Base-by-base conservation (phyloP, 1,139 yeast species). In the Saccharomyces hybrid region DNA sequence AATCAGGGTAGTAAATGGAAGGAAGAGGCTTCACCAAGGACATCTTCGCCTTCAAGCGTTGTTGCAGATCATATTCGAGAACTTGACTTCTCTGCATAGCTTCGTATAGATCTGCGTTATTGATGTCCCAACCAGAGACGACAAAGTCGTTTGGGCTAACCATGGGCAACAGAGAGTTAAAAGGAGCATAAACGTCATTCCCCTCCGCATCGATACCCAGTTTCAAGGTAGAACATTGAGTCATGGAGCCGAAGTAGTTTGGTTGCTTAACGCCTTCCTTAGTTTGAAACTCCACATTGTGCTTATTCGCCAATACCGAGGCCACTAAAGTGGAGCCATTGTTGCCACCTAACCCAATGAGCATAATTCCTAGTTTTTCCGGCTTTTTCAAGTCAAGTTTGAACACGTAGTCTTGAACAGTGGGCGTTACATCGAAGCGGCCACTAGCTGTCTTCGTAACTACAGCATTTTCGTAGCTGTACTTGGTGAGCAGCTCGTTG, bases 321-420 rank as follows among this genome's bases (percentile, higher is more conserved):
- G 95, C 90, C 57, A 90, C 81, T 65, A 91, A 78, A 26, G 98
- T 91, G 58, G 97, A 80, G 73, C 98, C 98, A 70, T 91, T 91
- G 78, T 91, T 91, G 75, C 98, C 98, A 66, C 97, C 98, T 63
- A 90, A 79, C 63, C 98, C 98, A 53, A 91, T 97, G 62, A 91
- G 79, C 82, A 91, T 75, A 60, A 91, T 77, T 69, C 97, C 98
- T 54, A 90, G 81, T 74, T 86, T 89, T 7, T 32, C 31, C 63
- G 97, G 96, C 54, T 86, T 84, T 60, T 78, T 80, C 70, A 88
- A 78, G 66, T 89, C 95, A 53, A 88, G 84, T 73, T 88, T 88
- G 79, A 91, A 91, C 68, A 89, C 86, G 70, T 89, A 88, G 61
- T 88, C 87, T 60, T 78, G 78, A 56, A 79, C 71, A 57, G 86